phyloP scores from a whole-genome alignment of 1,284 basidiomycete species.

The Phlebopus sp. region DNA sequence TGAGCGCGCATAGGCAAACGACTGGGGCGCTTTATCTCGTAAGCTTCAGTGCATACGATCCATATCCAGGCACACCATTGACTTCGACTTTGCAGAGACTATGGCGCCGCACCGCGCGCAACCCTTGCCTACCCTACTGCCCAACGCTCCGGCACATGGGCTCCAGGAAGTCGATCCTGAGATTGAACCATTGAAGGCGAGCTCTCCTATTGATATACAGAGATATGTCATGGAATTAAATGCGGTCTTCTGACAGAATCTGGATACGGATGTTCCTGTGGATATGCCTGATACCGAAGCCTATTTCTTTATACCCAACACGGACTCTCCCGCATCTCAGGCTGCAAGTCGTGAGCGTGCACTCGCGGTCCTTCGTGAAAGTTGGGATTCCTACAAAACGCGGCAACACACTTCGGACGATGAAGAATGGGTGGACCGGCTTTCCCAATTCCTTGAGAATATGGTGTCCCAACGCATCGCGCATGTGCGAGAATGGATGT shows the following conservation, averaged over 20 bases:
- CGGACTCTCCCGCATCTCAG: slow-evolving; percentile 2
- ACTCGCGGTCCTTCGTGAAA: slow-evolving; percentile 23
- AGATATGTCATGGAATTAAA: neutral
- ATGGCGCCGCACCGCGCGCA: slow-evolving; percentile 49
- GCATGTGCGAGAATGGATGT: slow-evolving; percentile 47
- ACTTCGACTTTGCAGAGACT: slow-evolving; percentile 38
- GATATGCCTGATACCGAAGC: slow-evolving; percentile 30
- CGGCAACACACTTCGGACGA: slow-evolving; percentile 34
- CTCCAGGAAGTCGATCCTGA: slow-evolving; percentile 40
- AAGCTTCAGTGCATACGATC: slow-evolving; percentile 16
- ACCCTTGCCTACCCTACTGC: slow-evolving; percentile 37
- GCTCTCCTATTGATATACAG: neutral
- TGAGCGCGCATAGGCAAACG: slow-evolving; percentile 40
- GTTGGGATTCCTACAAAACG: slow-evolving; percentile 29
- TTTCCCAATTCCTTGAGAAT: slow-evolving; percentile 34
- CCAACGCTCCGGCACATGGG: slow-evolving; percentile 42
- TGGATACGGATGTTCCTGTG: slow-evolving; percentile 42
- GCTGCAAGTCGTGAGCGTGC: slow-evolving; percentile 22
- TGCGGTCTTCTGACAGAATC: slow-evolving; percentile 33
- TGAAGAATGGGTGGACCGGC: slow-evolving; percentile 33
- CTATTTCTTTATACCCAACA: slow-evolving; percentile 33
- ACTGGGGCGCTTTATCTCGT: slow-evolving; percentile 58
- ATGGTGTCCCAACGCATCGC: slow-evolving; percentile 37
- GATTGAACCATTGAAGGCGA: slow-evolving; percentile 45
- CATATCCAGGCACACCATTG: neutral